Percentiles rank a stretch among this genome's conserved stretches.
Conservation (phyloP, 768 basidiomycete genomes). For the Galerina marginata region DNA sequence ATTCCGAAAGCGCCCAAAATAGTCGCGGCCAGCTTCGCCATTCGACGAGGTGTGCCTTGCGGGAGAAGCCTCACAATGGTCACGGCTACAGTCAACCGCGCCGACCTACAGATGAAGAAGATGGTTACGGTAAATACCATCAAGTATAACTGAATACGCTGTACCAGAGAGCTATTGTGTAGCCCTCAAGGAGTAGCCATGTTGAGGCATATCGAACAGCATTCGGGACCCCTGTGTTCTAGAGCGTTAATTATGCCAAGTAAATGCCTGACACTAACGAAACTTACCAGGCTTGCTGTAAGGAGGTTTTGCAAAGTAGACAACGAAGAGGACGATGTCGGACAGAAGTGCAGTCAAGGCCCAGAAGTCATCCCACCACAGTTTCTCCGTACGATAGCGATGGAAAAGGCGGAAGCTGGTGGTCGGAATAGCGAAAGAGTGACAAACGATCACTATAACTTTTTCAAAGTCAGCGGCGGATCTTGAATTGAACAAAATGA, state of each 20-base stretch:
- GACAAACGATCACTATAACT: background rate
- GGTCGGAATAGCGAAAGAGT: background rate
- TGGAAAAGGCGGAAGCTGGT: background rate
- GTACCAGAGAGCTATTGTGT: constrained; percentile 9
- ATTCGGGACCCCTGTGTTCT: background rate
- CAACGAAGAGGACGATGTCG: background rate
- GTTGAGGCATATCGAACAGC: background rate
- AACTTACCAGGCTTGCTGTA: no score
- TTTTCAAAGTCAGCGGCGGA: no score
- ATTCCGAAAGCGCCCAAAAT: background rate
- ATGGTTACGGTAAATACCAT: background rate
- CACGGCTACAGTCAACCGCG: background rate
- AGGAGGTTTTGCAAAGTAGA: background rate
- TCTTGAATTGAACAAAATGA: no score
- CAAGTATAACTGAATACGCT: no score
- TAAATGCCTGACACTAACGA: no score
- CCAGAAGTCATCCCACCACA: constrained; percentile 14
- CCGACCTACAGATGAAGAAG: background rate
- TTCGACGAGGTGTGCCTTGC: background rate
- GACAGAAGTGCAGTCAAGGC: background rate
- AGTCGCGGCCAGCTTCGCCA: background rate
- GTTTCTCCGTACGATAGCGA: background rate
- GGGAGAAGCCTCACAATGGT: constrained; percentile 2
- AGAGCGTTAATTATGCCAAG: background rate
- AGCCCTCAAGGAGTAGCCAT: background rate